A percentile compares a stretch with the other conserved stretches of the same genome.
Conservation (phyloP, 345 rosid species). For the Citrus sinensis region DNA sequence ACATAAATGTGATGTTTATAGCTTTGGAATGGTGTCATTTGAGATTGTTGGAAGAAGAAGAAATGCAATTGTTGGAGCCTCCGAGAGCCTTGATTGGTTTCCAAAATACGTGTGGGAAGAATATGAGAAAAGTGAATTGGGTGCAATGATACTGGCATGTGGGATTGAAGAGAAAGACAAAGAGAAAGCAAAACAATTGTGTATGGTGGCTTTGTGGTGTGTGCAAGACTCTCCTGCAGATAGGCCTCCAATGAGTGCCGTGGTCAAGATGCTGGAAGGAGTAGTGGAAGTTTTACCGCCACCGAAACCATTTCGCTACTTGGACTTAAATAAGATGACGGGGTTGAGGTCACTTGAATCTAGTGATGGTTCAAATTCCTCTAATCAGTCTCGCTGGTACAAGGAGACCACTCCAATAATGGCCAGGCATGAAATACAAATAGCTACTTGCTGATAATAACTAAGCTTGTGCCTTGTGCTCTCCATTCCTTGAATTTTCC, state of each 20-base stretch:
- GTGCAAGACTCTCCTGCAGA: slow-evolving; percentile 21
- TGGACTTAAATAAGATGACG: background rate
- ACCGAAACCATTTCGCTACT: slow-evolving; percentile 28
- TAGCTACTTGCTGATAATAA: background rate
- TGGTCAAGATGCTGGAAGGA: slow-evolving; percentile 34
- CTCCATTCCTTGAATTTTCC: background rate
- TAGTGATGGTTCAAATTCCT: background rate
- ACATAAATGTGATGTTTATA: slow-evolving; percentile 17
- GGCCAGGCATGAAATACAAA: slow-evolving; percentile 13
- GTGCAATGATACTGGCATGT: background rate
- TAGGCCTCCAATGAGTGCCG: slow-evolving; percentile 27
- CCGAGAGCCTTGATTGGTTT: slow-evolving; percentile 12
- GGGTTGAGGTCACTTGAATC: background rate
- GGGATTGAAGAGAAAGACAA: slow-evolving; percentile 20
- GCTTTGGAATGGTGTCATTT: slow-evolving; percentile 15
- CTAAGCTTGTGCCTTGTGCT: background rate
- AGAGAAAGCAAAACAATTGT: slow-evolving; percentile 15
- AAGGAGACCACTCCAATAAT: slow-evolving; percentile 18
- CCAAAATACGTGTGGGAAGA: slow-evolving; percentile 17
- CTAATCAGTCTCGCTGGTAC: slow-evolving; percentile 1
- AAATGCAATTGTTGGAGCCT: background rate
- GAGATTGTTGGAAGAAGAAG: slow-evolving; percentile 15
- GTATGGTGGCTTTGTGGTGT: slow-evolving; percentile 19
- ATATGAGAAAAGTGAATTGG: slow-evolving; percentile 8
- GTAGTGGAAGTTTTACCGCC: slow-evolving; percentile 8